These are phyloP conservation scores for Ambispora gerdemannii DNA, from an alignment of 192 early-diverging fungal genomes.

Conservation along the genomic window DNA sequence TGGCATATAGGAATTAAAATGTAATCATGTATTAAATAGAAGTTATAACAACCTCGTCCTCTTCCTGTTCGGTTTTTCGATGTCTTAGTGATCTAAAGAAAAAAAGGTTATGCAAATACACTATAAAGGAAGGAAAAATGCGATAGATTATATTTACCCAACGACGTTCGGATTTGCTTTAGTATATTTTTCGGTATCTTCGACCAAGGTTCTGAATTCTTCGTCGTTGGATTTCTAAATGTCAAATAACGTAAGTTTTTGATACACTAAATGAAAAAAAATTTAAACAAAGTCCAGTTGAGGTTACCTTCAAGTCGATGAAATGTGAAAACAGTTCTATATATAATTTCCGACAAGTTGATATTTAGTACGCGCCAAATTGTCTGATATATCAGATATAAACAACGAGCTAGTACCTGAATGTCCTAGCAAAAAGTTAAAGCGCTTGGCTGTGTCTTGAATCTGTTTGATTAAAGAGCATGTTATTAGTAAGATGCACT, in stretches of 20 bases:
- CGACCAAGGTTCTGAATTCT: conserved; percentile 47
- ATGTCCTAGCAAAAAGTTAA: conserved; percentile 64
- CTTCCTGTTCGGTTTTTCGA: conserved; percentile 96
- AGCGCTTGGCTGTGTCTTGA: conserved; percentile 59
- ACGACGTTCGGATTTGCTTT: conserved; percentile 37
- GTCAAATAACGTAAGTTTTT: background rate
- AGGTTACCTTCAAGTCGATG: conserved; percentile 49
- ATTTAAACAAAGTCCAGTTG: background rate
- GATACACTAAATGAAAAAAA: background rate
- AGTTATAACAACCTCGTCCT: conserved; percentile 52
- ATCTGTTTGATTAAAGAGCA: conserved; percentile 42
- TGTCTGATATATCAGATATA: background rate
- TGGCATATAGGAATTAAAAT: background rate
- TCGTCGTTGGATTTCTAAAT: conserved; percentile 49
- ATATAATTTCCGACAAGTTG: background rate
- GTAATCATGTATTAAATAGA: background rate
- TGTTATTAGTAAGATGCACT: background rate
- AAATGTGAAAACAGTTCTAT: conserved; percentile 63
- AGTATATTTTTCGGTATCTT: conserved; percentile 42
- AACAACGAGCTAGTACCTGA: conserved; percentile 28
- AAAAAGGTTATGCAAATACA: background rate
- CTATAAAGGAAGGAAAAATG: background rate
- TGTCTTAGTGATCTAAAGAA: conserved; percentile 66
- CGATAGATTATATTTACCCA: conserved; percentile 33
- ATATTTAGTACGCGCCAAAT: background rate